phyloP scores from a whole-genome alignment of 2,329 filamentous ascomycete genomes.

The Laburnicola sp. region DNA sequence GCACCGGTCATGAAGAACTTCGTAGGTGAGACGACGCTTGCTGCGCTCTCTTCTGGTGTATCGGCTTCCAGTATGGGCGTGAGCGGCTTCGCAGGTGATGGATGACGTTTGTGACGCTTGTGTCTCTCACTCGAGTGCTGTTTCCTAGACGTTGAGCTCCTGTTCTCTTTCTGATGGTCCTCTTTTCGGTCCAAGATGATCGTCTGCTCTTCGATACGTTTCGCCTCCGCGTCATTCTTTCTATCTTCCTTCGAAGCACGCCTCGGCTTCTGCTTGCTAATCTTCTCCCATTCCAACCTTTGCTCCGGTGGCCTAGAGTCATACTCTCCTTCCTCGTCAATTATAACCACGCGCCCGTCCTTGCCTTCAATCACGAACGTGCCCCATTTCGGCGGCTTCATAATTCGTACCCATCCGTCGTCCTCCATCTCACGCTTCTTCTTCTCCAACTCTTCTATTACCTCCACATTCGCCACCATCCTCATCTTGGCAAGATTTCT shows the following conservation, averaged over 20 bases:
- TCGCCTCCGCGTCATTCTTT: background rate
- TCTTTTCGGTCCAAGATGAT: background rate
- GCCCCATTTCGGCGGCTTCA: slow-evolving; percentile 23
- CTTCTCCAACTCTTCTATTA: slow-evolving; percentile 2
- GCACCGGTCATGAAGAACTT: slow-evolving; percentile 29
- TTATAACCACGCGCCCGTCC: slow-evolving; percentile 31
- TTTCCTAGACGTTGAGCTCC: background rate
- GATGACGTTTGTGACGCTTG: background rate
- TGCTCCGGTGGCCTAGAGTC: slow-evolving; percentile 24
- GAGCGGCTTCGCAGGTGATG: slow-evolving; percentile 6
- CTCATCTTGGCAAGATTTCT: slow-evolving; percentile 19
- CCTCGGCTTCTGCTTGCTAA: background rate
- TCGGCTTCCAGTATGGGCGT: slow-evolving; percentile 16
- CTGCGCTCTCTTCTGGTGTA: slow-evolving; percentile 10
- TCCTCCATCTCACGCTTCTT: slow-evolving; percentile 9
- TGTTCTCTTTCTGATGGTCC: background rate
- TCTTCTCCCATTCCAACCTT: slow-evolving; percentile 4
- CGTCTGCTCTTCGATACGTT: background rate
- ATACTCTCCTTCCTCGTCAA: slow-evolving; percentile 31
- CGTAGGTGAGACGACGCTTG: slow-evolving; percentile 18
- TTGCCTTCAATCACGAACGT: slow-evolving; percentile 30
- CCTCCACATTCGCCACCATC: slow-evolving; percentile 12
- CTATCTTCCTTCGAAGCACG: background rate
- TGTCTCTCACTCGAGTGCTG: background rate
- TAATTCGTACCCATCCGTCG: slow-evolving; percentile 19